Conservation (phyloP, 352 stramenopile genomes). For the Pythium folliculosum region DNA sequence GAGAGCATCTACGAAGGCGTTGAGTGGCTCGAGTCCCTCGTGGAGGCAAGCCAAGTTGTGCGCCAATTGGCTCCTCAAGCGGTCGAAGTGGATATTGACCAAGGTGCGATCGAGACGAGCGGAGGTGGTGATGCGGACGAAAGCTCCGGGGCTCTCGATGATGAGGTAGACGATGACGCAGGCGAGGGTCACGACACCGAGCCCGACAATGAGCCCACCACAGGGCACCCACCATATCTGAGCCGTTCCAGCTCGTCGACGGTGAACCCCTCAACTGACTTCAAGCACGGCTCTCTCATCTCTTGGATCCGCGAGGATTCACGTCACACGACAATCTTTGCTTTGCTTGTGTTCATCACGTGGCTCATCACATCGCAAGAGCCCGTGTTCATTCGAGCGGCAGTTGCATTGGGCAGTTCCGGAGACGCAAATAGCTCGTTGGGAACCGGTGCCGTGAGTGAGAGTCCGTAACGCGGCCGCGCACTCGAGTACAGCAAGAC, state of each 20-base stretch:
- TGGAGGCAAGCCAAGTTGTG: conserved; percentile 60
- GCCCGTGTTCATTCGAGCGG: not conserved
- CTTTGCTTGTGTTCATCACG: conserved; percentile 57
- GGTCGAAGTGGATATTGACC: conserved; percentile 11
- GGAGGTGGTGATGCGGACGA: conserved; percentile 29
- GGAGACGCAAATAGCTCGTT: conserved; percentile 19
- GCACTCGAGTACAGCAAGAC: not conserved
- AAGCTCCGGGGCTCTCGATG: conserved; percentile 19
- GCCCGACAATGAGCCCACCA: not conserved
- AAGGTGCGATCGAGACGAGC: conserved; percentile 17
- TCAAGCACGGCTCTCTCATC: conserved; percentile 71
- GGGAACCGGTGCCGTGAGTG: not conserved
- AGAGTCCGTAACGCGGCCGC: not conserved
- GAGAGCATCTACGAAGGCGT: conserved; percentile 83
- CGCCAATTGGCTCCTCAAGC: not conserved
- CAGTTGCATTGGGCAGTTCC: not conserved
- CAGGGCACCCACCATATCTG: not conserved
- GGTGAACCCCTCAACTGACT: conserved; percentile 23
- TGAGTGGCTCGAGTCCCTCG: conserved; percentile 80
- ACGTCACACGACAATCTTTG: conserved; percentile 61
- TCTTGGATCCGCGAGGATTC: conserved; percentile 69
- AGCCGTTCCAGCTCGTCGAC: not conserved
- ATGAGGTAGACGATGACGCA: not conserved
- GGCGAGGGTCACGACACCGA: not conserved
- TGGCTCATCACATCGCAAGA: conserved; percentile 53